Evolutionary conservation across 495 filamentous ascomycete species (phyloP).

Genomic region (Choiromyces venosus): DNA sequence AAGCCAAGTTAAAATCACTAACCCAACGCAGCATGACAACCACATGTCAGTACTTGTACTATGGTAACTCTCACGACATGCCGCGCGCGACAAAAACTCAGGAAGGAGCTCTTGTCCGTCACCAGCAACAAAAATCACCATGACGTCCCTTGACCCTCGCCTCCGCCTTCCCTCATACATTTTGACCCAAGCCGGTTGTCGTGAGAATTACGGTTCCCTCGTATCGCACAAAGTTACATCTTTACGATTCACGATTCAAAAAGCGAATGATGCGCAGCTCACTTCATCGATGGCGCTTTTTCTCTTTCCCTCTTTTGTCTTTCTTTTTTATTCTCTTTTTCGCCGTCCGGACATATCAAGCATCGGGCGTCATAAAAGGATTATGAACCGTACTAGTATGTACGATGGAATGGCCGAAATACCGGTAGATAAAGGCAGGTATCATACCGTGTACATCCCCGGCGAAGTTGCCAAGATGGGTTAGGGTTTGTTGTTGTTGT

Average conservation of each 20-base stretch:
- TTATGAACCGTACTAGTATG: not conserved
- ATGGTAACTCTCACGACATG: not conserved
- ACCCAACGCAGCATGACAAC: not conserved
- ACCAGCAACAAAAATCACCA: no score
- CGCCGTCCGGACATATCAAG: not conserved
- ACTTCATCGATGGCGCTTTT: not conserved
- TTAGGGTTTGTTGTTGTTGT: not conserved
- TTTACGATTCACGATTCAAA: not conserved
- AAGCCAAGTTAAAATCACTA: not conserved
- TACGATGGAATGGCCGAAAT: not conserved
- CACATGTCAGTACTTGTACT: not conserved
- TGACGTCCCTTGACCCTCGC: not conserved
- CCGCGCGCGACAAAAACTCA: not conserved
- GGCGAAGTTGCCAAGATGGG: not conserved
- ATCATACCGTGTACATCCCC: no score
- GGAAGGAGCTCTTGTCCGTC: no score
- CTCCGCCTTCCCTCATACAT: not conserved
- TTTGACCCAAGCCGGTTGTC: not conserved
- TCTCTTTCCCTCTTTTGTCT: not conserved
- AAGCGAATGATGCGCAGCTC: not conserved
- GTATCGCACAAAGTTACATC: not conserved
- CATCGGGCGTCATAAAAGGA: not conserved
- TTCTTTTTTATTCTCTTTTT: not conserved
- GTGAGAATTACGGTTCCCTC: not conserved
- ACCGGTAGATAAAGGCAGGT: no score